A percentile compares a stretch with the other conserved stretches of the same genome.
These are phyloP conservation scores for Apiotrichum siamense DNA, from an alignment of 1,284 basidiomycete species.

Conservation along the genomic window DNA sequence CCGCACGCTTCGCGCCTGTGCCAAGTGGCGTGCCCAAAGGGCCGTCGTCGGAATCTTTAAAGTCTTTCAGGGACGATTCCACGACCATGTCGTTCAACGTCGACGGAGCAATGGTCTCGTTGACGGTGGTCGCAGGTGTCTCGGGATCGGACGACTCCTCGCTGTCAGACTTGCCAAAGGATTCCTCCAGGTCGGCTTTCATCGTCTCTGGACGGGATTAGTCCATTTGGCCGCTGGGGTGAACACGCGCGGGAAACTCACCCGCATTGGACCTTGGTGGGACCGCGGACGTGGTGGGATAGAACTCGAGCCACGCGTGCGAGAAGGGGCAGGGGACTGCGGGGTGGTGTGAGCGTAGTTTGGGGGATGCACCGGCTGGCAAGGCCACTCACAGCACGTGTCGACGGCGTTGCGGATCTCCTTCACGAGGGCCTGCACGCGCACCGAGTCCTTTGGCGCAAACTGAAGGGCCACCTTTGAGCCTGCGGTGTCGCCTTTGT, in stretches of 20 bases:
- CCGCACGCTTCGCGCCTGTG: too few relatives aligned
- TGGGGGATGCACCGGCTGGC: too few relatives aligned
- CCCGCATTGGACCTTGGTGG: not conserved
- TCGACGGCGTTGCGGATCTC: conserved; percentile 20
- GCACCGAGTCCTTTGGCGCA: conserved; percentile 47
- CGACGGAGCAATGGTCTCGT: too few relatives aligned
- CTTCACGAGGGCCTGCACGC: conserved; percentile 28
- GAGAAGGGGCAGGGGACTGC: conserved; percentile 10
- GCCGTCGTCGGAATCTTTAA: not conserved
- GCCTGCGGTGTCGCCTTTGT: conserved; percentile 53
- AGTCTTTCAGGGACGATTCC: not conserved
- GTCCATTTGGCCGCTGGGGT: too few relatives aligned
- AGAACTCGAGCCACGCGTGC: conserved; percentile 30
- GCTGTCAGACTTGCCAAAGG: conserved; percentile 2
- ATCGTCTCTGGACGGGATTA: not conserved
- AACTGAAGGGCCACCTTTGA: conserved; percentile 70
- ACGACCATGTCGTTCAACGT: too few relatives aligned
- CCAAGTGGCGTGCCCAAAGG: too few relatives aligned
- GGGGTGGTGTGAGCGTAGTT: too few relatives aligned
- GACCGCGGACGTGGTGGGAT: conserved; percentile 16
- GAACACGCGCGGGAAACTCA: not conserved
- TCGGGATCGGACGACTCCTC: not conserved
- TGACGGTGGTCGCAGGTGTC: not conserved
- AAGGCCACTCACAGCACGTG: conserved; percentile 4
- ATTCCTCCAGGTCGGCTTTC: not conserved